A percentile compares a stretch with the other conserved stretches of the same genome.
These are phyloP conservation scores for Lachancea mirantina DNA, from an alignment of 805 yeast genomes.

Conservation along the genomic window DNA sequence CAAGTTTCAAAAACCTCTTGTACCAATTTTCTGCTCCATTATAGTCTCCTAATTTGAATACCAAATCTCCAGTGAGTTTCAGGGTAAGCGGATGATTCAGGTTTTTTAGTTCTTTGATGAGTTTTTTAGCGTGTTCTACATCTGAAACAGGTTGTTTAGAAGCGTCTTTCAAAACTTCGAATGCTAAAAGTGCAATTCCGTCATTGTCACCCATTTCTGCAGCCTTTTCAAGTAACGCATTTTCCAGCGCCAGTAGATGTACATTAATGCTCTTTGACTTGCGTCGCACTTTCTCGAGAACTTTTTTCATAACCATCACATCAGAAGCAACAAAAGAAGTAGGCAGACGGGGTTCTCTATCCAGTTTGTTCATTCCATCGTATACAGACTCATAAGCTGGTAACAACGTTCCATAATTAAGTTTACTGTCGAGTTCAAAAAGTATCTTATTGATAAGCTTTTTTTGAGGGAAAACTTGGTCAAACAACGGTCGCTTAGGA, in stretches of 20 bases:
- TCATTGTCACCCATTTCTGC: slow-evolving; percentile 79
- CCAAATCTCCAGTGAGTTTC: slow-evolving; percentile 74
- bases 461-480: slow-evolving; percentile 51
- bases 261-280: slow-evolving; percentile 54
- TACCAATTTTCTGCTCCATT: slow-evolving; percentile 56
- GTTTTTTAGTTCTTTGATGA: slow-evolving; percentile 51
- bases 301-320: slow-evolving; percentile 59
- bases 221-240: slow-evolving; percentile 68
- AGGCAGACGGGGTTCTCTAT: slow-evolving; percentile 35
- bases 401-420: slow-evolving; percentile 45
- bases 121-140: slow-evolving; percentile 50
- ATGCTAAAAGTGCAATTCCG: slow-evolving; percentile 70
- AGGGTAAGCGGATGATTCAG: slow-evolving; percentile 64
- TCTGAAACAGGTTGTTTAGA: slow-evolving; percentile 44
- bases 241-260: slow-evolving; percentile 55
- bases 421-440: slow-evolving; percentile 58
- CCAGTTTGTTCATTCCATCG: slow-evolving; percentile 34
- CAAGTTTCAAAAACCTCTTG: slow-evolving; percentile 47
- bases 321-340: slow-evolving; percentile 45
- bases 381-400: slow-evolving; percentile 50
- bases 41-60: slow-evolving; percentile 42
- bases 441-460: slow-evolving; percentile 50
- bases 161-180: slow-evolving; percentile 46
- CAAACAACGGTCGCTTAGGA: slow-evolving; percentile 32
- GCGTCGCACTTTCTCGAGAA: slow-evolving; percentile 53